Conservation (phyloP, 164 flowering plant genomes). For the Piper betle region DNA sequence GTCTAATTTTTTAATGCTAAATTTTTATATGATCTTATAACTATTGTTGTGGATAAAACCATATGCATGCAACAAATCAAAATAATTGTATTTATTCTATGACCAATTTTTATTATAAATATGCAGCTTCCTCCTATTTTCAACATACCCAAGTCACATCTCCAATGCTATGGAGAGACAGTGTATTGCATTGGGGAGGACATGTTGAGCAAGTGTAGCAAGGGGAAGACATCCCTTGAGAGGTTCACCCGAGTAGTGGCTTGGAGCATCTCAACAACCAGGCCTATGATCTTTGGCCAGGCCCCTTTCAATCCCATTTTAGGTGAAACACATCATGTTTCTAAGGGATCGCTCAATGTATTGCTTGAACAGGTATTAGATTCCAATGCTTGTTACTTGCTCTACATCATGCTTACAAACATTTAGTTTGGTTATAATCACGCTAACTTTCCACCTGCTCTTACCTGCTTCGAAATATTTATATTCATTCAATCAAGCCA, state of each 20-base stretch:
- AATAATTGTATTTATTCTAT: background rate
- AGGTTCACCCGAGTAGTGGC: conserved; percentile 53
- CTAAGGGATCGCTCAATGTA: conserved; percentile 54
- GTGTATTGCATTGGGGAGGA: conserved; percentile 44
- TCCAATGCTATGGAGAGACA: conserved; percentile 70
- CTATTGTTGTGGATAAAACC: too few species aligned
- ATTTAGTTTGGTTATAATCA: too few species aligned
- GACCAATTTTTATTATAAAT: background rate
- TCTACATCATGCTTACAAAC: too few species aligned
- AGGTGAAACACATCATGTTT: conserved; percentile 94
- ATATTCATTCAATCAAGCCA: too few species aligned
- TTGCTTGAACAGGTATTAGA: conserved; percentile 66
- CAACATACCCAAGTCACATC: conserved; percentile 82
- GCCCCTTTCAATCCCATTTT: conserved; percentile 84
- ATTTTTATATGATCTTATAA: background rate
- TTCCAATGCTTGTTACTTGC: too few species aligned
- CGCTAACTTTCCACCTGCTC: too few species aligned
- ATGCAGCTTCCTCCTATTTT: conserved; percentile 65
- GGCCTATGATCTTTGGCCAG: conserved; percentile 55
- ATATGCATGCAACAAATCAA: too few species aligned
- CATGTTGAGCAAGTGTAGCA: conserved; percentile 36
- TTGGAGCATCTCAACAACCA: conserved; percentile 60
- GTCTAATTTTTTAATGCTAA: background rate
- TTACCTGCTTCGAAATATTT: too few species aligned
- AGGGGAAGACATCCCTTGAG: conserved; percentile 26